phyloP scores from a whole-genome alignment of 2,329 filamentous ascomycete genomes.

The Botrytis cinerea region DNA sequence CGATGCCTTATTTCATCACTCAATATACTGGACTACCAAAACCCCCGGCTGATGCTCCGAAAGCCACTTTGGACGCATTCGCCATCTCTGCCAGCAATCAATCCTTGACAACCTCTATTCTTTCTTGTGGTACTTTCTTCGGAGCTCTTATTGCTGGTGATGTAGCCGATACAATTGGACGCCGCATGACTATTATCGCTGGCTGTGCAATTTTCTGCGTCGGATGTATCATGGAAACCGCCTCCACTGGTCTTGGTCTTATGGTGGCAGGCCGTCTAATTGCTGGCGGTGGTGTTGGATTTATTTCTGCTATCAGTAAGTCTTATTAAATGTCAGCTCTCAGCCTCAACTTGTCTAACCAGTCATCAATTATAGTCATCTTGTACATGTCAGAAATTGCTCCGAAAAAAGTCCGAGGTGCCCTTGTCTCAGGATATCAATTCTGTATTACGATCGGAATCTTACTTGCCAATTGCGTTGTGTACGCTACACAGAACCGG shows the following conservation, averaged over 20 bases:
- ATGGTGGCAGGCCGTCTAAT: conserved; percentile 67
- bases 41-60: conserved; percentile 7
- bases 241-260: conserved; percentile 50
- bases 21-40: conserved; percentile 30
- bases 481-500: conserved; percentile 68
- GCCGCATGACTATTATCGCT: conserved; percentile 67
- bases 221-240: conserved; percentile 63
- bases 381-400: conserved; percentile 69
- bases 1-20: conserved; percentile 33
- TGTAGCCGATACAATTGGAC: conserved; percentile 71
- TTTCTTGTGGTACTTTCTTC: conserved; percentile 78
- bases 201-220: conserved; percentile 69
- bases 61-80: conserved; percentile 29
- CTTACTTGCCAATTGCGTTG: conserved; percentile 71
- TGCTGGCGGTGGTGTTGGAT: conserved; percentile 76
- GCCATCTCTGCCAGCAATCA: conserved; percentile 50
- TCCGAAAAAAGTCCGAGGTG: conserved; percentile 73
- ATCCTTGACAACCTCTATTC: conserved; percentile 66
- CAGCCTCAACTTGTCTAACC: conserved; percentile 59
- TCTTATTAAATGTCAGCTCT: conserved; percentile 46
- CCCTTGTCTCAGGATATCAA: conserved; percentile 77
- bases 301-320: conserved; percentile 68
- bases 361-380: conserved; percentile 59
- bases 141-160: conserved; percentile 78
- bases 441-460: conserved; percentile 82